These are phyloP conservation scores for Rubroboletus satanas DNA, from an alignment of 768 basidiomycete genomes.

Conservation along the genomic window DNA sequence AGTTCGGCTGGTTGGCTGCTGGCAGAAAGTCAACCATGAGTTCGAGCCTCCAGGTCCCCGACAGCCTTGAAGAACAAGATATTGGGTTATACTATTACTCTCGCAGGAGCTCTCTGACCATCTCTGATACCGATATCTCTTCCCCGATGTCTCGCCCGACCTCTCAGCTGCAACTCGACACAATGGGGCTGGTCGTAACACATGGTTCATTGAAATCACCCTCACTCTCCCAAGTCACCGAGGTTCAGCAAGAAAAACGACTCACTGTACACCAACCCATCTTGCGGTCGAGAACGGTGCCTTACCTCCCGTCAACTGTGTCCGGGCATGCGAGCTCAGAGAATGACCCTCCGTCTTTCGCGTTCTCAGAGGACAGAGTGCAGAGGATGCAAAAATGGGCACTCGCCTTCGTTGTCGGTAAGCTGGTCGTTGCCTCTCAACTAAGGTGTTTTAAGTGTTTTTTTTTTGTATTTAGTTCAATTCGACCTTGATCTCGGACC, in stretches of 20 bases:
- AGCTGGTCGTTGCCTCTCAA: conserved; percentile 14
- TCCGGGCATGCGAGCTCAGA: conserved; percentile 33
- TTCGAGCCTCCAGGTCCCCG: conserved; percentile 8
- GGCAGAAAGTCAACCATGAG: conserved; percentile 5
- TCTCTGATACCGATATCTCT: conserved; percentile 26
- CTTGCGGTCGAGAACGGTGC: conserved; percentile 46
- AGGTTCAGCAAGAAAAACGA: conserved; percentile 14
- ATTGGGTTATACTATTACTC: conserved; percentile 26
- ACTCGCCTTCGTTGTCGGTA: conserved; percentile 62
- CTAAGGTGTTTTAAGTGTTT: background rate
- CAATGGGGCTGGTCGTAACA: background rate
- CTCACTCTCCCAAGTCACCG: conserved; percentile 31
- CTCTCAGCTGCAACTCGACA: conserved; percentile 15
- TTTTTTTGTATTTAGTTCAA: conserved; percentile 49
- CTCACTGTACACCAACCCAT: conserved; percentile 24
- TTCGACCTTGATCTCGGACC: conserved; percentile 90
- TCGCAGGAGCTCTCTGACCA: conserved; percentile 20
- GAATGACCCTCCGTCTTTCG: conserved; percentile 40
- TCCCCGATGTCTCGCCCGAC: conserved; percentile 14
- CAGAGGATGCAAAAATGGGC: conserved; percentile 62
- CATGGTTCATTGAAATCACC: conserved; percentile 29
- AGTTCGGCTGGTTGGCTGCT: background rate
- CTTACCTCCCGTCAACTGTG: conserved; percentile 34
- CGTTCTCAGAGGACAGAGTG: conserved; percentile 46
- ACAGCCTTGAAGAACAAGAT: conserved; percentile 27